Conservation (phyloP, 2,329 filamentous ascomycete genomes). For the Cladosporium halotolerans region DNA sequence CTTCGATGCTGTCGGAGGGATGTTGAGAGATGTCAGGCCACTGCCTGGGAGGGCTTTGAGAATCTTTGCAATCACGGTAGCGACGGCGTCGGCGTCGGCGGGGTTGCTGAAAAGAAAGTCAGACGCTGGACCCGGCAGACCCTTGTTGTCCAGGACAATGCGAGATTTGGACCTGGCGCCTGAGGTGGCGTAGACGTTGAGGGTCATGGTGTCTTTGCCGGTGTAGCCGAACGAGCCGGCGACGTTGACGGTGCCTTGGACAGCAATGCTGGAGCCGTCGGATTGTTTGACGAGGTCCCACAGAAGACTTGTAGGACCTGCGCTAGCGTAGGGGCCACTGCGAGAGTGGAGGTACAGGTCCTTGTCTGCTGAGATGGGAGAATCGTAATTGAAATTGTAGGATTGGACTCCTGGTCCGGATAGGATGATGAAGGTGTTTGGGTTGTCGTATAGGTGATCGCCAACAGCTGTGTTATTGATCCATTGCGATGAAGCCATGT, state of each 20-base stretch:
- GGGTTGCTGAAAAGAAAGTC: slow-evolving; percentile 46
- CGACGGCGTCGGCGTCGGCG: slow-evolving; percentile 44
- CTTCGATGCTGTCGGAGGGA: slow-evolving; percentile 41
- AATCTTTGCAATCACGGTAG: slow-evolving; percentile 46
- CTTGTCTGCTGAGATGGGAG: slow-evolving; percentile 38
- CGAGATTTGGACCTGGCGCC: slow-evolving; percentile 46
- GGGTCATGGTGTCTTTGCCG: slow-evolving; percentile 47
- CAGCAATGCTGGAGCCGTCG: slow-evolving; percentile 42
- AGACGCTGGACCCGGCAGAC: slow-evolving; percentile 48
- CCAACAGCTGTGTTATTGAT: slow-evolving; percentile 47
- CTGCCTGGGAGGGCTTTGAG: slow-evolving; percentile 41
- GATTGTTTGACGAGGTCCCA: slow-evolving; percentile 51
- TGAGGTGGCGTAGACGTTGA: slow-evolving; percentile 54
- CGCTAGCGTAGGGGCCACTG: slow-evolving; percentile 49
- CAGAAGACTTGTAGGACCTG: slow-evolving; percentile 48
- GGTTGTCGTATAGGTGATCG: slow-evolving; percentile 48
- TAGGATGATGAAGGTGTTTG: slow-evolving; percentile 39
- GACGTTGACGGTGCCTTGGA: slow-evolving; percentile 50
- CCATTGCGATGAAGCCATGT: slow-evolving; percentile 36
- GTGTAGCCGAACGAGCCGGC: slow-evolving; percentile 44
- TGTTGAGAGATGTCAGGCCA: slow-evolving; percentile 44
- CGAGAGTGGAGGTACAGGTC: slow-evolving; percentile 44
- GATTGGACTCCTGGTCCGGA: slow-evolving; percentile 49
- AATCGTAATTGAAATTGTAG: slow-evolving; percentile 43
- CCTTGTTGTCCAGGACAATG: slow-evolving; percentile 51